Evolutionary conservation across 2,329 filamentous ascomycete genomes (phyloP).

Genomic region (Talaromyces sp.): DNA sequence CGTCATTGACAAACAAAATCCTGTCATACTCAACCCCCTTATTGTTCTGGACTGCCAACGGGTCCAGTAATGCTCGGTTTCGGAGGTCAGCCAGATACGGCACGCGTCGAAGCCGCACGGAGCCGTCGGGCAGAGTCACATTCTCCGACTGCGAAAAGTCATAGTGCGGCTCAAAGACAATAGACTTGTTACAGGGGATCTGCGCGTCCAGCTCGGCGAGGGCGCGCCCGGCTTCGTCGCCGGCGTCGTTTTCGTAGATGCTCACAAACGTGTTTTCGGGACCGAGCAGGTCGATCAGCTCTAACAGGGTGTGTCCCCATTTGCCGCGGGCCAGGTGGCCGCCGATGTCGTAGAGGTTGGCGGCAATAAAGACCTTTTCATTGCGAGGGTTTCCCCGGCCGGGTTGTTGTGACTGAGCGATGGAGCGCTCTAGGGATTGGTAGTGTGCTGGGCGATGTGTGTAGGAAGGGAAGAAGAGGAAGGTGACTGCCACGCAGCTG

Average conservation of each 20-base stretch:
- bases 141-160: constrained; percentile 52
- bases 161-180: constrained; percentile 59
- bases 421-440: constrained; percentile 27
- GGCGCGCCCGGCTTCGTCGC: constrained; percentile 50
- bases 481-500: constrained; percentile 38
- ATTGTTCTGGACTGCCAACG: constrained; percentile 47
- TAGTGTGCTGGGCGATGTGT: constrained; percentile 52
- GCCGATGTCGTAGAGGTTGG: constrained; percentile 62
- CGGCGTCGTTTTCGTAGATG: constrained; percentile 68
- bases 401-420: constrained; percentile 24
- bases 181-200: constrained; percentile 45
- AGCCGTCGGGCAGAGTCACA: constrained; percentile 51
- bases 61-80: constrained; percentile 63
- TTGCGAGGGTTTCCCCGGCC: constrained; percentile 49
- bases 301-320: constrained; percentile 59
- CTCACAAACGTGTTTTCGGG: constrained; percentile 64
- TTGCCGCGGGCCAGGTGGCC: constrained; percentile 57
- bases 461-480: constrained; percentile 53
- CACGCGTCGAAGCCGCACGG: constrained; percentile 64
- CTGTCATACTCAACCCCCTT: constrained; percentile 48
- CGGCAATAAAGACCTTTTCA: constrained; percentile 67
- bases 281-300: constrained; percentile 62
- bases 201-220: constrained; percentile 49
- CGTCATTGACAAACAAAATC: constrained; percentile 62
- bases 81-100: constrained; percentile 68